Base-by-base conservation (phyloP, 2,329 filamentous ascomycete species). In the Akanthomyces lecanii region DNA sequence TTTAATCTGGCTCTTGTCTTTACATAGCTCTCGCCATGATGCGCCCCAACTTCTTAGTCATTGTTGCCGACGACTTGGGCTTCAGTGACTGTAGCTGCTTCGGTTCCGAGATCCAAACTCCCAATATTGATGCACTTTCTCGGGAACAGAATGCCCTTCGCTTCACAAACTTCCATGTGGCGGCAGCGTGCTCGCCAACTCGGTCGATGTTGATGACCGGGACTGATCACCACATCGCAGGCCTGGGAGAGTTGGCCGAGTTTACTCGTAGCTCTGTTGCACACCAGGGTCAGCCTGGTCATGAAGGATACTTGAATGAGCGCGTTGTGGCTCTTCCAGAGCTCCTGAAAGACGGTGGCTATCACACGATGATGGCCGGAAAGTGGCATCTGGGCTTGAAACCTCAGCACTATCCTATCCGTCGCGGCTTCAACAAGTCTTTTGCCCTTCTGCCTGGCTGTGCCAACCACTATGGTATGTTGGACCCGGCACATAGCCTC, bases 141-240 rank as follows among this genome's bases (percentile, higher is more conserved):
- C 73, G 77, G 16, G 70, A 72, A 52, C 67, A 65, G 11, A 71
- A 71, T 61, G 81, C 85, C 36, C 72, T 88, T 23, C 81, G 85
- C 5, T 85, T 88, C 68, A 88, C 85, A 0, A 83, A 87, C 67
- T 88, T 87, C 71, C 86, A 89, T 68, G 82, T 85, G 1, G 85
- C 86, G 0, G 82, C 85, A 2, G 85, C 86, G 57, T 89, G 85
- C 72, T 88, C 85, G 56, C 86, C 86, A 1, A 85, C 84, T 3
- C 77, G 85, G 44, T 83, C 85, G 21, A 89, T 89, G 86, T 80
- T 89, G 67, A 83, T 88, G 79, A 87, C 84, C 10, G 71, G 71
- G 10, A 71, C 71, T 4, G 82, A 85, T 65, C 79, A 85, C 66
- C 82, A 82, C 63, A 81, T 82, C 57, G 78, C 78, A 5, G 78